A percentile compares a stretch with the other conserved stretches of the same genome.
Evolutionary conservation across 192 early-diverging fungal genomes (phyloP).

Genomic region (Podila minutissima): DNA sequence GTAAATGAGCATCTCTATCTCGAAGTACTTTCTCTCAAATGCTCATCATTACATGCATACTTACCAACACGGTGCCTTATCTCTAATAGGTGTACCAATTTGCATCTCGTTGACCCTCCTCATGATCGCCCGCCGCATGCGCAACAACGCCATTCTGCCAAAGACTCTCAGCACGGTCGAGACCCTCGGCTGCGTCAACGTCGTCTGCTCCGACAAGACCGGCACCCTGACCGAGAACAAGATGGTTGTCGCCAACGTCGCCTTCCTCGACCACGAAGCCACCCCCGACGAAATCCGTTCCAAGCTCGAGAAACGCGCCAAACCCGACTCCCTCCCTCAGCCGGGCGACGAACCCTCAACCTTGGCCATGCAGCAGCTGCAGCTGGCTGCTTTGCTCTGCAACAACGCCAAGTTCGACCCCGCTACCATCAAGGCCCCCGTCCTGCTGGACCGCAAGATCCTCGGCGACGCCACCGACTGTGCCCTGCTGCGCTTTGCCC

Average conservation of each 20-base stretch:
- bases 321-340: slow-evolving; percentile 33
- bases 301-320: slow-evolving; percentile 25
- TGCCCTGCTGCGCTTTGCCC: slow-evolving; percentile 80
- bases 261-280: slow-evolving; percentile 53
- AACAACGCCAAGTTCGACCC: slow-evolving; percentile 75
- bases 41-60: neutral
- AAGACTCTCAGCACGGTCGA: slow-evolving; percentile 88
- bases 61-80: neutral
- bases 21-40: too few species aligned
- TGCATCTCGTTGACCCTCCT: slow-evolving; percentile 79
- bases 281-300: slow-evolving; percentile 38
- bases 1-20: neutral
- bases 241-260: slow-evolving; percentile 69
- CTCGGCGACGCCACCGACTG: slow-evolving; percentile 91
- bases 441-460: slow-evolving; percentile 62
- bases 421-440: slow-evolving; percentile 55
- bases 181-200: slow-evolving; percentile 82
- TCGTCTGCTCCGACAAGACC: slow-evolving; percentile 86
- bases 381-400: slow-evolving; percentile 61
- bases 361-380: slow-evolving; percentile 39
- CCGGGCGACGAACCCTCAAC: slow-evolving; percentile 35
- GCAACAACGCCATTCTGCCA: slow-evolving; percentile 72
- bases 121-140: slow-evolving; percentile 83
- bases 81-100: slow-evolving; percentile 71
- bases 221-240: slow-evolving; percentile 87